These are phyloP conservation scores for Venturia pyrina DNA, from an alignment of 2,329 filamentous ascomycete genomes.

Conservation along the genomic window DNA sequence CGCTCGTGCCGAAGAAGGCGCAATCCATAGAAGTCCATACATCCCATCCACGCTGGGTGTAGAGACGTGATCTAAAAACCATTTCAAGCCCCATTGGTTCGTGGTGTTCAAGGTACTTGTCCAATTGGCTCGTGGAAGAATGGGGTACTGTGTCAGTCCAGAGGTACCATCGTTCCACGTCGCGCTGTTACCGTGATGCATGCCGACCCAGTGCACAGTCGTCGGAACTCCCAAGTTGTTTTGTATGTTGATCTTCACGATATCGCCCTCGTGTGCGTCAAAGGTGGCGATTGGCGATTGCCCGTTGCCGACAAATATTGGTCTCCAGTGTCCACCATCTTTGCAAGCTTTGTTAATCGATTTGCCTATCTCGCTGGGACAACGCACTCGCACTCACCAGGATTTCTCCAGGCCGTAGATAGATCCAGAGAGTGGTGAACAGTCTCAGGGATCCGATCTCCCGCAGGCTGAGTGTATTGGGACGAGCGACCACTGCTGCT, in stretches of 20 bases:
- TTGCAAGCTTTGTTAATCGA: too few species aligned
- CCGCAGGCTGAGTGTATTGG: too few species aligned
- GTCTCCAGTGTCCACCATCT: slow-evolving; percentile 9
- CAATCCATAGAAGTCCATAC: slow-evolving; percentile 16
- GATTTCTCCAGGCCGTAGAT: too few species aligned
- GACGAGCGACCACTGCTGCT: too few species aligned
- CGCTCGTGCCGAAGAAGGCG: slow-evolving; percentile 14
- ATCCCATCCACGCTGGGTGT: slow-evolving; percentile 17
- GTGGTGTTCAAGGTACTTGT: slow-evolving; percentile 16
- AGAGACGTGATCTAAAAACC: slow-evolving; percentile 16
- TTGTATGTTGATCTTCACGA: slow-evolving; percentile 3
- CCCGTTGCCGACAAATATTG: slow-evolving; percentile 8
- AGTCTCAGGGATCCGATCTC: too few species aligned
- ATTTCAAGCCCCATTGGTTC: slow-evolving; percentile 16
- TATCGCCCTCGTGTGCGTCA: slow-evolving; percentile 2
- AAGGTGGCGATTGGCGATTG: slow-evolving; percentile 2
- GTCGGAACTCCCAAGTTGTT: slow-evolving; percentile 7
- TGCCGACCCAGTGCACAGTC: slow-evolving; percentile 10
- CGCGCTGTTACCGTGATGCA: slow-evolving; percentile 13
- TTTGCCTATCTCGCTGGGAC: too few species aligned
- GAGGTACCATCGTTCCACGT: slow-evolving; percentile 17
- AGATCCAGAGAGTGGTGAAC: too few species aligned
- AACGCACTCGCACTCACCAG: too few species aligned
- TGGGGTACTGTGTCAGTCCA: slow-evolving; percentile 15
- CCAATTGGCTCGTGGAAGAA: slow-evolving; percentile 16